A percentile compares a stretch with the other conserved stretches of the same genome.
These are phyloP conservation scores for Cryptosporidium ubiquitum DNA, from an alignment of 169 alveolate species.

Conservation along the genomic window DNA sequence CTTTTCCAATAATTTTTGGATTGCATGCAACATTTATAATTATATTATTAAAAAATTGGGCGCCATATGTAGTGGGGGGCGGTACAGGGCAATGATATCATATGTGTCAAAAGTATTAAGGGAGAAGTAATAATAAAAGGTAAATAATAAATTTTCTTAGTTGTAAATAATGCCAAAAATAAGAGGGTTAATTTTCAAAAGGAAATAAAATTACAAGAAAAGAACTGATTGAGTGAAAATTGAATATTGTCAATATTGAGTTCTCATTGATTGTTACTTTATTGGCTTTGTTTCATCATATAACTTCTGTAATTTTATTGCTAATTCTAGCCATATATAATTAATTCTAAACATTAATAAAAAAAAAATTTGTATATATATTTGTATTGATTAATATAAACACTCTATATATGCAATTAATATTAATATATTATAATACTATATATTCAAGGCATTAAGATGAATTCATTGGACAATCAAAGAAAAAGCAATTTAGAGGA, in stretches of 20 bases:
- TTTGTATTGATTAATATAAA: background rate
- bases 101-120: background rate
- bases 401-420: background rate
- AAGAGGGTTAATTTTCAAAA: background rate
- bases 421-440: background rate
- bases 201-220: background rate
- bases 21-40: background rate
- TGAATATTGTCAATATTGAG: background rate
- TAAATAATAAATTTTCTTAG: background rate
- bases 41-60: background rate
- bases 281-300: background rate
- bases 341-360: no score
- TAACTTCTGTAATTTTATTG: background rate
- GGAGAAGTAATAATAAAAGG: background rate
- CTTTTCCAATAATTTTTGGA: no score
- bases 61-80: background rate
- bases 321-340: background rate
- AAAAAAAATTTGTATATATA: no score
- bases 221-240: background rate
- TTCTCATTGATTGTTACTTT: background rate
- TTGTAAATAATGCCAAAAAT: background rate
- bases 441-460: background rate
- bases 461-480: background rate
- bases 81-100: background rate
- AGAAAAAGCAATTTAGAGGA: constrained; percentile 18